Evolutionary conservation across 176 grass and related monocot genomes (phyloP), one percentile per base, ranked within the genome.

Genomic region (Cenchrus fungigraminus): DNA sequence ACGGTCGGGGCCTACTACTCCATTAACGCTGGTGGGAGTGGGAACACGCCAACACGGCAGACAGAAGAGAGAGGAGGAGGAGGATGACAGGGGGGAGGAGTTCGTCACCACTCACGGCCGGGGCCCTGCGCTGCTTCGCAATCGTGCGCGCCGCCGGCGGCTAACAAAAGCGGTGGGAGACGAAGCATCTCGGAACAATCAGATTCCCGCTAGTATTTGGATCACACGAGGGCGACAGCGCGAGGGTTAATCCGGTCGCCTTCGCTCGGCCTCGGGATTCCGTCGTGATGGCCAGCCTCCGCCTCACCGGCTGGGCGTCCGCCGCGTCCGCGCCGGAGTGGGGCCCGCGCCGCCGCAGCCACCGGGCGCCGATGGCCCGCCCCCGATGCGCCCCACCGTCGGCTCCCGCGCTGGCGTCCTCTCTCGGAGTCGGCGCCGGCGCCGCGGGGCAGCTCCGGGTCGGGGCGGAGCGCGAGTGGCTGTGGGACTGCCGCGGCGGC

Each of bases 401-500:
- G 19, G 8, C 66, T 6, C 5, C 68, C 10, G 56, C 87, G 29
- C 20, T 53, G 56, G 14, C 87, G 67, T 9, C 79, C 8, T 86
- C 88, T 0, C 83, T 81, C 1, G 77, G 42, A 42, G n/a, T 25
- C n/a, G 77, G 42, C 52, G n/a, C 5, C n/a, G 59, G 59, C 59
- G 16, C 54, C 54, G 62, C 79, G 61, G 68, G 82, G 81, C 70
- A 49, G 59, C 83, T 87, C 67, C 50, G 68, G 74, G 52, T 73
- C 6, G 74, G 76, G 50, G 44, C 32, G 85, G 84, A 77, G 70
- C 64, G 63, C 15, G 84, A 58, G 55, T 79, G 76, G 82, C 69
- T 85, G 67, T 86, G 90, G 90, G 81, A 86, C 49, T 88, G 90
- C 86, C 82, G 87, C 63, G 85, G 84, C 56, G 65, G 44, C 58